Percentiles rank a stretch among this genome's conserved stretches.
phyloP scores from a whole-genome alignment of 352 stramenopile species.

The Pythium dissotocum region DNA sequence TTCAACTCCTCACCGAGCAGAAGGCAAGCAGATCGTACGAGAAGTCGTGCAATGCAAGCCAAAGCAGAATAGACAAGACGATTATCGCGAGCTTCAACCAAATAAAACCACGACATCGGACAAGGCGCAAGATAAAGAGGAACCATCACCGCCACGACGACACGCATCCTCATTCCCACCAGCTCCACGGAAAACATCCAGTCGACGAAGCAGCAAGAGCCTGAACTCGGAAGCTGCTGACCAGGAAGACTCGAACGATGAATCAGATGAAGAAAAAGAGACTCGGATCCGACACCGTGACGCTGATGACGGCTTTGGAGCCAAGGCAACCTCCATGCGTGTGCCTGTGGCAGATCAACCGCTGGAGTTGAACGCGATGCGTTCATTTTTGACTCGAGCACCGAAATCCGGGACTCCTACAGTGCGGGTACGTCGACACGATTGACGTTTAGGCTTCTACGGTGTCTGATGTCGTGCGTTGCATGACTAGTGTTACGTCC shows the following conservation, averaged over 20 bases:
- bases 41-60: background rate
- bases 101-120: background rate
- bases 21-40: background rate
- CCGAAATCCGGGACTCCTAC: conserved; percentile 22
- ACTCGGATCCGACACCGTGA: conserved; percentile 11
- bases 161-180: conserved; percentile 3
- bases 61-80: background rate
- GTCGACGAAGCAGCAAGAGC: conserved; percentile 16
- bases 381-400: conserved; percentile 41
- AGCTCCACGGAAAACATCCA: background rate
- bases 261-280: conserved; percentile 24
- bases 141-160: background rate
- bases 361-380: conserved; percentile 35
- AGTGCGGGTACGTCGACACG: conserved; percentile 34
- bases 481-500: conserved; percentile 46
- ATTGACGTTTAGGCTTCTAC: background rate
- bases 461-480: background rate
- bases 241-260: conserved; percentile 15
- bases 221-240: conserved; percentile 5
- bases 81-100: background rate
- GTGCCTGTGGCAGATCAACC: conserved; percentile 1
- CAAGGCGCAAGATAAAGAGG: background rate
- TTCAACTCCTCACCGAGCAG: background rate
- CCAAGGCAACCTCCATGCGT: background rate
- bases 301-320: background rate